Base-by-base conservation (phyloP, 352 stramenopile species). In the Phytophthora palmivora region DNA sequence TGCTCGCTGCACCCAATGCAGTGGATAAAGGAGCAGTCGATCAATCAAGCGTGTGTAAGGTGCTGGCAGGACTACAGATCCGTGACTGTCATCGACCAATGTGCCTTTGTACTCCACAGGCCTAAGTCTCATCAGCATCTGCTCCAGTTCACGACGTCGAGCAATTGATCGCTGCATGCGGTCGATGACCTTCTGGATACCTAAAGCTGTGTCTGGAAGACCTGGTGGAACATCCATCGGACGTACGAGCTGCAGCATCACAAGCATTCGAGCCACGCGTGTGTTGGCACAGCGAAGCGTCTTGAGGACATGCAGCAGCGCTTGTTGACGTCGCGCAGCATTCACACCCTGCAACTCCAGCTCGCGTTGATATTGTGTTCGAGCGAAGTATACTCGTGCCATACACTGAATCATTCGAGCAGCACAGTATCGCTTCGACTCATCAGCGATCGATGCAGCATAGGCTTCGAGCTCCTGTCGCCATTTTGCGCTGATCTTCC, bases 341-440 rank as follows among this genome's bases (percentile, higher is more conserved):
- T 89, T 77, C 7, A 92, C 60, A 4, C 86, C 86, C 57, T 95
- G 84, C 0, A 72, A 26, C 39, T 95, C 82, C 8, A 92, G 64
- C 44, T 93, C 84, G 8, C 59, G 60, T 32, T 92, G 84, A 11
- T 88, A 84, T 12, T 67, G 64, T 47, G 89, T 67, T 0, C 87
- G 78, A 15, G 82, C 75, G 12, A 95, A 64, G 50, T 92, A 92
- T 4, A 92, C 74, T 0, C 86, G 78, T 4, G 55, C 72, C 7
- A 87, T 84, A 46, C 84, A 95, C 46, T 95, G 87, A 26, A 94
- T 92, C 19, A 89, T 59, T 1, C 82, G 74, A 6, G 82, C 82
- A 2, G 87, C 87, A 19, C 84, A 84, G 43, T 74, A 89, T 4
- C 81, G 72, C 39, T 88, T 91, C 10, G 82, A 87, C 10, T 95